Evolutionary conservation across 1,284 basidiomycete species (phyloP).

Genomic region (Tylopilus sp.): DNA sequence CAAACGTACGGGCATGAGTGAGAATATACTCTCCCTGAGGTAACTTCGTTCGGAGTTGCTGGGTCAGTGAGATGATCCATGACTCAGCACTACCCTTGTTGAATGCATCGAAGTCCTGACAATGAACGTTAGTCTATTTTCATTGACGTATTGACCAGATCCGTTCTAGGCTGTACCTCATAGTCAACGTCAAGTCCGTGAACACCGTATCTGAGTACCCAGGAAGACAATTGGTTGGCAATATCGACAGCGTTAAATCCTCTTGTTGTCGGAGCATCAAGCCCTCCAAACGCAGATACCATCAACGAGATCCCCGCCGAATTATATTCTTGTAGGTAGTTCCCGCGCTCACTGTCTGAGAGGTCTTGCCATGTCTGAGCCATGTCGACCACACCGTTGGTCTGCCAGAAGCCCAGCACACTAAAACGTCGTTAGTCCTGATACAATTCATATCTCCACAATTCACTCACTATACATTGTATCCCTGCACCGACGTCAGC

Average conservation of each 20-base stretch:
- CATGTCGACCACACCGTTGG: slow-evolving; percentile 55
- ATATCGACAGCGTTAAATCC: slow-evolving; percentile 49
- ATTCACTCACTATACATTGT: slow-evolving; percentile 57
- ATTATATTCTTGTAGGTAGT: slow-evolving; percentile 45
- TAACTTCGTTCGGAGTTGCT: slow-evolving; percentile 45
- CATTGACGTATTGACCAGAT: not conserved
- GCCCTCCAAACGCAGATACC: slow-evolving; percentile 62
- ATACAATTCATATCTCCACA: not conserved
- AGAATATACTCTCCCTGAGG: slow-evolving; percentile 48
- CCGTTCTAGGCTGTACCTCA: slow-evolving; percentile 44
- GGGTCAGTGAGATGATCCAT: slow-evolving; percentile 59
- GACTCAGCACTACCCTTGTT: slow-evolving; percentile 48
- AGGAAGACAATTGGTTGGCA: slow-evolving; percentile 59
- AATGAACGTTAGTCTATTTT: not conserved
- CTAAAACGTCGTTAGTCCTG: slow-evolving; percentile 34
- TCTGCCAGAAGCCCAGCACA: slow-evolving; percentile 55
- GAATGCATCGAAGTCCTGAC: slow-evolving; percentile 59
- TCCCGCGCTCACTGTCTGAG: slow-evolving; percentile 44
- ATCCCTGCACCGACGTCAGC: slow-evolving; percentile 46
- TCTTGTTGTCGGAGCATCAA: slow-evolving; percentile 58
- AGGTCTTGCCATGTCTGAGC: slow-evolving; percentile 55
- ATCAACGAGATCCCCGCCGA: slow-evolving; percentile 60
- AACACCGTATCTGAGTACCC: slow-evolving; percentile 59
- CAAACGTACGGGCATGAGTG: slow-evolving; percentile 48
- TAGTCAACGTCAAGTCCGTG: slow-evolving; percentile 71